Conservation (phyloP, 768 basidiomycete species). For the Suillus plorans region DNA sequence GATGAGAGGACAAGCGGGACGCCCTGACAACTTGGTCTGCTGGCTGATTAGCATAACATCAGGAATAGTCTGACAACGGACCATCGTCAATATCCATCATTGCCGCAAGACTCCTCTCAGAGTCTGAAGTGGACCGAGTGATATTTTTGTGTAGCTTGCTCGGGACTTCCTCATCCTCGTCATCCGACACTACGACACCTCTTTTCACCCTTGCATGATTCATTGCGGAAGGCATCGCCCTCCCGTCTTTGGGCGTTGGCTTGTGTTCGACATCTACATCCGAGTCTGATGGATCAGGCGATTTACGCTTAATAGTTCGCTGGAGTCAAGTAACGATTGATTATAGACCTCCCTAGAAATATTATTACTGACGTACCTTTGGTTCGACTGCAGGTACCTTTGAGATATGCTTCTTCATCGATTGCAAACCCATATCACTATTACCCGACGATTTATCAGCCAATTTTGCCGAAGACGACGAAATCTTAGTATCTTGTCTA, state of each 20-base stretch:
- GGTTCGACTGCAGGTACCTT: conserved; percentile 4
- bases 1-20: conserved; percentile 19
- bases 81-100: conserved; percentile 83
- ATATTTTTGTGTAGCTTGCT: conserved; percentile 26
- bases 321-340: conserved; percentile 24
- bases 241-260: conserved; percentile 10
- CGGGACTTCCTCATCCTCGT: conserved; percentile 43
- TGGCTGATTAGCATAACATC: conserved; percentile 13
- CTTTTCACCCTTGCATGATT: conserved; percentile 41
- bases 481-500: not conserved
- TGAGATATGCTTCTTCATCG: not conserved
- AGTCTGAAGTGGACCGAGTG: conserved; percentile 40
- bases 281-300: conserved; percentile 31
- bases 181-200: conserved; percentile 57
- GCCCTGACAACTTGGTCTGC: conserved; percentile 27
- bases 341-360: not conserved
- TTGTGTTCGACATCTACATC: conserved; percentile 26
- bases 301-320: conserved; percentile 45
- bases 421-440: not conserved
- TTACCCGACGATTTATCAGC: not conserved
- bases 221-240: conserved; percentile 9
- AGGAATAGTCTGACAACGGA: conserved; percentile 30
- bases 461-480: not conserved
- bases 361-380: conserved; percentile 3
- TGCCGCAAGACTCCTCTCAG: conserved; percentile 46